Base-by-base conservation (phyloP, 352 stramenopile genomes). In the Phytophthora crassamura region DNA sequence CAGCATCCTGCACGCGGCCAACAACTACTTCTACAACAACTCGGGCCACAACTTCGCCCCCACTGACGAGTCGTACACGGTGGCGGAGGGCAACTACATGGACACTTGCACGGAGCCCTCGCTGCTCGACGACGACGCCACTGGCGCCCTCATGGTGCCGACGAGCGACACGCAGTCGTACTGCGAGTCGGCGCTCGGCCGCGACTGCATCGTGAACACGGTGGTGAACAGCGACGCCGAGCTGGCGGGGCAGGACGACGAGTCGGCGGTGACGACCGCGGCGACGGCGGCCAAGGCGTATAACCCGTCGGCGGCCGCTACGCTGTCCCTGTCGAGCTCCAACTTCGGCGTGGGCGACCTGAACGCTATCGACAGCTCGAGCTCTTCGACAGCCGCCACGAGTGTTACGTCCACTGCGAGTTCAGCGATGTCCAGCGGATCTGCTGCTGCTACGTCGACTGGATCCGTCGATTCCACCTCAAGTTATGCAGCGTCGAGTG, bases 21-120 rank as follows among this genome's bases (percentile, higher is more conserved):
- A 70, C 62, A 70, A 70, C 62, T 65, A 70, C 62, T 65, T 70
- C 41, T 70, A 59, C 62, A 55, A 63, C 55, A 63, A 55, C 55
- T 56, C 55, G 34, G 55, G 55, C 25, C 55, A 63, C 43, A 55
- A 65, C 62, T 70, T 65, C 40, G 36, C 48, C 40, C 62, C 62
- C 38, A 54, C 28, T 3, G 54, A 64, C 10, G 53, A 69, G 53
- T 69, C 62, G 15, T 65, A 56, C 41, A 65, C 62, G 33, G 39
- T 70, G 22, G 38, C 40, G 18, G 55, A 63, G 45, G 55, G 55
- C 33, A 63, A 63, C 55, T 63, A 63, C 42, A 41, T 63, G 28
- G 55, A 63, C 42, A 55, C 55, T 15, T 63, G 55, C 55, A 63
- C 55, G 22, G 34, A 43, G 12, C 55, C 55, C 22, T 42, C 54